Conservation (phyloP, 2,329 filamentous ascomycete genomes). For the Microdochium bolleyi region DNA sequence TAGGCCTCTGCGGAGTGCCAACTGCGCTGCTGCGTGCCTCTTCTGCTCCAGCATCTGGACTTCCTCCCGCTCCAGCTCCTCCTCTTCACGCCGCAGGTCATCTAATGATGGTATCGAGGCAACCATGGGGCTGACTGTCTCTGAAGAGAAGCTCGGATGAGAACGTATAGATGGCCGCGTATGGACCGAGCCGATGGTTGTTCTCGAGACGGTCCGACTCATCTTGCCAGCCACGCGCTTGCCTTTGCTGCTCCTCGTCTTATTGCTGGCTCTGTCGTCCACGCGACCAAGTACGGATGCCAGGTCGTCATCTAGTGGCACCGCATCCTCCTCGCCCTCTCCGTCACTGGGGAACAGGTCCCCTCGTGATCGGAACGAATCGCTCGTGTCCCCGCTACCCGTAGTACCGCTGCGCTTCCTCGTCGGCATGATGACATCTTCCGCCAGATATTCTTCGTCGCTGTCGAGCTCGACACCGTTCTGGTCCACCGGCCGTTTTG, state of each 20-base stretch:
- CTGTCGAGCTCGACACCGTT: slow-evolving; percentile 8
- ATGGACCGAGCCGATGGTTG: slow-evolving; percentile 39
- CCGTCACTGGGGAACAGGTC: slow-evolving; percentile 86
- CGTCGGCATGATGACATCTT: not conserved
- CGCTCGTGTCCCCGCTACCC: slow-evolving; percentile 72
- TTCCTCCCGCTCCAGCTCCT: slow-evolving; percentile 40
- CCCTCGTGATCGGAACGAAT: slow-evolving; percentile 79
- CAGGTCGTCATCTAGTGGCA: slow-evolving; percentile 90
- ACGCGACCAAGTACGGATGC: slow-evolving; percentile 70
- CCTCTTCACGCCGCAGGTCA: slow-evolving; percentile 46
- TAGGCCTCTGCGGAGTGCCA: slow-evolving; percentile 43
- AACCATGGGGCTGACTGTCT: slow-evolving; percentile 26
- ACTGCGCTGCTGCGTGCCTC: slow-evolving; percentile 40
- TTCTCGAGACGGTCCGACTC: slow-evolving; percentile 49
- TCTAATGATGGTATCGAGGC: slow-evolving; percentile 36
- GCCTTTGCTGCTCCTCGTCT: slow-evolving; percentile 51
- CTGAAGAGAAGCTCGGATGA: slow-evolving; percentile 13
- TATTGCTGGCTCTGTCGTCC: slow-evolving; percentile 68
- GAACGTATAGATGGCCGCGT: slow-evolving; percentile 20
- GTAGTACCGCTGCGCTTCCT: slow-evolving; percentile 70
- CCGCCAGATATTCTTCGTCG: slow-evolving; percentile 6
- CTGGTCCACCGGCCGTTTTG: not conserved
- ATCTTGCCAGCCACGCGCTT: slow-evolving; percentile 37
- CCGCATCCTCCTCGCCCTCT: slow-evolving; percentile 82
- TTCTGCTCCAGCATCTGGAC: slow-evolving; percentile 44